phyloP scores from a whole-genome alignment of 2,329 filamentous ascomycete genomes.

The Penicillium sp. region DNA sequence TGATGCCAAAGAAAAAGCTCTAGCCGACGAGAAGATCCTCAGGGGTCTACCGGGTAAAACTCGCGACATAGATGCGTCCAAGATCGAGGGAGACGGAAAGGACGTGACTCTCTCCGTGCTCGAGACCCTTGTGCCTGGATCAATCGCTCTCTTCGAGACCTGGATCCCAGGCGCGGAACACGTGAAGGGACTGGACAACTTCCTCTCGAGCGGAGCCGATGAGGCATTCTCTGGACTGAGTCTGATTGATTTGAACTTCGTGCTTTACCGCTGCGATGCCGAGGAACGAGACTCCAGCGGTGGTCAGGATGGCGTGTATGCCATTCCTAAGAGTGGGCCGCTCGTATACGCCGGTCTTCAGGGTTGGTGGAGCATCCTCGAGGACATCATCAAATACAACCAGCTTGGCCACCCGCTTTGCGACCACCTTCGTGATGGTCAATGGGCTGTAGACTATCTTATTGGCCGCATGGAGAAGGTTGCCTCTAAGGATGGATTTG shows the following conservation, averaged over 20 bases:
- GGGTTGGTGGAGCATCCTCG: slow-evolving; percentile 94
- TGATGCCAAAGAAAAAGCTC: slow-evolving; percentile 62
- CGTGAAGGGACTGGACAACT: slow-evolving; percentile 77
- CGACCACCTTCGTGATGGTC: slow-evolving; percentile 84
- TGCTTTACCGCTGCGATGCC: slow-evolving; percentile 86
- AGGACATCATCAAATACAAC: slow-evolving; percentile 81
- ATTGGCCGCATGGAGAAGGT: slow-evolving; percentile 73
- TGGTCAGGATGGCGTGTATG: slow-evolving; percentile 82
- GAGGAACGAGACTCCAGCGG: slow-evolving; percentile 79
- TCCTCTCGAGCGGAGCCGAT: slow-evolving; percentile 76
- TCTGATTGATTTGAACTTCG: slow-evolving; percentile 83
- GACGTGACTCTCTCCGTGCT: slow-evolving; percentile 78
- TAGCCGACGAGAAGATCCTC: slow-evolving; percentile 68
- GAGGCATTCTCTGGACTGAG: slow-evolving; percentile 72
- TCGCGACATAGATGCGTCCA: slow-evolving; percentile 69
- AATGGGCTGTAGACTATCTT: slow-evolving; percentile 91
- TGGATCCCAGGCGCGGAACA: slow-evolving; percentile 90
- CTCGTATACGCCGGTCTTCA: slow-evolving; percentile 96
- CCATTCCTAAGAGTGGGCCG: slow-evolving; percentile 77
- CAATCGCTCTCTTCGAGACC: slow-evolving; percentile 92
- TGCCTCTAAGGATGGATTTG: slow-evolving; percentile 61
- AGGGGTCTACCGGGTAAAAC: slow-evolving; percentile 82
- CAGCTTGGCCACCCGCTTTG: slow-evolving; percentile 90
- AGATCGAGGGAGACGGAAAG: slow-evolving; percentile 67
- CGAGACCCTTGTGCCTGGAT: slow-evolving; percentile 84